Conservation (phyloP, 441 rosid species). For the Macaranga tanarius region DNA sequence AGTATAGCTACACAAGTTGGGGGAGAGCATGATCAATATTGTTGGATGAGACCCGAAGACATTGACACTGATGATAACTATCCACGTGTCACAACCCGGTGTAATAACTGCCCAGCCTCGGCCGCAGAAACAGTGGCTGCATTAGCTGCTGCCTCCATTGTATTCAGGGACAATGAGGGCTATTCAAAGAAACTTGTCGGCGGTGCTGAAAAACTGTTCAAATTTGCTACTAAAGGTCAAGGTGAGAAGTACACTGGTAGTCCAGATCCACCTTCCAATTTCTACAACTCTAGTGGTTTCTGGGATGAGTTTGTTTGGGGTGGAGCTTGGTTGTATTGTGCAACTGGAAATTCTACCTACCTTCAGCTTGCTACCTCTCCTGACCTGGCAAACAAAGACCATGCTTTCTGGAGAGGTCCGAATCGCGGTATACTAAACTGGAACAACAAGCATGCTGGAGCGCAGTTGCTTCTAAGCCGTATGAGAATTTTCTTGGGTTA, state of each 20-base stretch:
- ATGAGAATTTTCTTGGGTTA: slow-evolving; percentile 70
- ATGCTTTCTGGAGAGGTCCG: slow-evolving; percentile 49
- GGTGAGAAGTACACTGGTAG: slow-evolving; percentile 61
- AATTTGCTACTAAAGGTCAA: slow-evolving; percentile 57
- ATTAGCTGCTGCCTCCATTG: slow-evolving; percentile 85
- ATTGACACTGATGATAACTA: slow-evolving; percentile 39
- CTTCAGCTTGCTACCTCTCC: slow-evolving; percentile 56
- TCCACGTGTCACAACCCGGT: slow-evolving; percentile 36
- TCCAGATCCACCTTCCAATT: slow-evolving; percentile 48
- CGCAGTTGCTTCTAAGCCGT: slow-evolving; percentile 69
- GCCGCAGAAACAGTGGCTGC: slow-evolving; percentile 95
- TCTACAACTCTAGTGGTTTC: slow-evolving; percentile 62
- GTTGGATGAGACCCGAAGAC: slow-evolving; percentile 91
- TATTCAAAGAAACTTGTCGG: slow-evolving; percentile 71
- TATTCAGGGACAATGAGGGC: slow-evolving; percentile 64
- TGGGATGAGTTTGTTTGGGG: slow-evolving; percentile 90
- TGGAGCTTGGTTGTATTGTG: slow-evolving; percentile 84
- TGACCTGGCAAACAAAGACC: slow-evolving; percentile 45
- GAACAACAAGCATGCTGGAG: slow-evolving; percentile 85
- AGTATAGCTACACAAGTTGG: slow-evolving; percentile 24
- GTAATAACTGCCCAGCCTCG: slow-evolving; percentile 63
- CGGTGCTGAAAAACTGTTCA: slow-evolving; percentile 63
- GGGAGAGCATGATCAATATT: slow-evolving; percentile 46
- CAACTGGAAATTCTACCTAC: slow-evolving; percentile 70
- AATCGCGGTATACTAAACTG: slow-evolving; percentile 65